Conservation (phyloP, 2,329 filamentous ascomycete genomes). For the Clonostachys rhizophaga region DNA sequence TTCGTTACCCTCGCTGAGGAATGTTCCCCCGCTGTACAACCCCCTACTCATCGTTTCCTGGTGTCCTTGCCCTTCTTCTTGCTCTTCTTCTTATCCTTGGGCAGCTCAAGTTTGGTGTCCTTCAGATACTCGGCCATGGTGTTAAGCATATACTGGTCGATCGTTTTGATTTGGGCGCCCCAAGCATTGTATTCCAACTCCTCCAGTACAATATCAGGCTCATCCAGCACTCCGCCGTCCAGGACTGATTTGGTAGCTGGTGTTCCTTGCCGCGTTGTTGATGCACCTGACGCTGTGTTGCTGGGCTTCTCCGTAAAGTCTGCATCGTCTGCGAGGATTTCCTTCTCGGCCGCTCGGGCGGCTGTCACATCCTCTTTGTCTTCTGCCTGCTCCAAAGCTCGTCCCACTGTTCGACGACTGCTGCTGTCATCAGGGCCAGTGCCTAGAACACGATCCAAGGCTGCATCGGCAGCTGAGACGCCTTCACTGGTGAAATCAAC, state of each 20-base stretch:
- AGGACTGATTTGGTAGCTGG: slow-evolving; percentile 32
- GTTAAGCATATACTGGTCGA: slow-evolving; percentile 73
- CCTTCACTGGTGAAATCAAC: slow-evolving; percentile 41
- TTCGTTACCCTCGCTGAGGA: too few species aligned
- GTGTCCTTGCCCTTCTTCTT: slow-evolving; percentile 57
- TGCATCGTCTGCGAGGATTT: slow-evolving; percentile 79
- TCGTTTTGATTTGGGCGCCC: slow-evolving; percentile 51
- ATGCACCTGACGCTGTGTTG: slow-evolving; percentile 37
- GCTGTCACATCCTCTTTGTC: slow-evolving; percentile 89
- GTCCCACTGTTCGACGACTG: slow-evolving; percentile 58
- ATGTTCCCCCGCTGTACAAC: too few species aligned
- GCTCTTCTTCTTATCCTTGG: slow-evolving; percentile 59
- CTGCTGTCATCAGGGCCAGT: slow-evolving; percentile 42
- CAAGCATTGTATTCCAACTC: slow-evolving; percentile 53
- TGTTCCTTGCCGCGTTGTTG: slow-evolving; percentile 46
- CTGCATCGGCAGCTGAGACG: slow-evolving; percentile 70
- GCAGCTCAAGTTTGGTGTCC: slow-evolving; percentile 55
- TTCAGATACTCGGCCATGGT: slow-evolving; percentile 61
- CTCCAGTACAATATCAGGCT: slow-evolving; percentile 21
- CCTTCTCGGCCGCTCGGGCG: slow-evolving; percentile 81
- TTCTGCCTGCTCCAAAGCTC: slow-evolving; percentile 83
- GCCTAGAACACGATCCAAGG: slow-evolving; percentile 79
- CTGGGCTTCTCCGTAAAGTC: slow-evolving; percentile 71
- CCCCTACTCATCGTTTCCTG: slow-evolving; percentile 33
- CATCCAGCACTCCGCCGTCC: slow-evolving; percentile 18